Conservation (phyloP, 2,329 filamentous ascomycete species). For the Myriangium duriaei region DNA sequence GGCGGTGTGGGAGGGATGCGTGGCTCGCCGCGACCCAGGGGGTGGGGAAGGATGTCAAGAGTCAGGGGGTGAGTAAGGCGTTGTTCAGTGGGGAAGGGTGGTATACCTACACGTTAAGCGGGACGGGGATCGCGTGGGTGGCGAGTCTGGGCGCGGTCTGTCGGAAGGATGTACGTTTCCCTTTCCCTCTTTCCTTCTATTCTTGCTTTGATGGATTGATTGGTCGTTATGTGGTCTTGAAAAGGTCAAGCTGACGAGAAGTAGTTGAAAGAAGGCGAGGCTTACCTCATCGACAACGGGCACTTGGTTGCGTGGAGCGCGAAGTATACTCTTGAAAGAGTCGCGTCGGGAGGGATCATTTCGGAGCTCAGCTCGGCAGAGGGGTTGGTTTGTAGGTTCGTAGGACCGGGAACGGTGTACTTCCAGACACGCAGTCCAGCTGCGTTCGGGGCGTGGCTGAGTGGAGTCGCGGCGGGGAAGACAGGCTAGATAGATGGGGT, state of each 20-base stretch:
- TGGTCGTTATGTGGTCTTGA: too few species aligned
- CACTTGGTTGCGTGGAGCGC: constrained; percentile 96
- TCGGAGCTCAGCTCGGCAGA: constrained; percentile 72
- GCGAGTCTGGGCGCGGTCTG: constrained; percentile 93
- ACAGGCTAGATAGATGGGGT: too few species aligned
- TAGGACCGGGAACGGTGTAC: constrained; percentile 77
- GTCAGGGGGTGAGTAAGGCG: constrained; percentile 74
- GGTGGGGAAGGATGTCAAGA: constrained; percentile 77
- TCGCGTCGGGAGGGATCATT: constrained; percentile 84
- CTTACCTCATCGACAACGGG: constrained; percentile 62
- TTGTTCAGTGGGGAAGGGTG: constrained; percentile 90
- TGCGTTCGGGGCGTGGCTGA: constrained; percentile 43
- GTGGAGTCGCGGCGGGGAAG: constrained; percentile 2
- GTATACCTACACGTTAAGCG: constrained; percentile 78
- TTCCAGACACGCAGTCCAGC: constrained; percentile 82
- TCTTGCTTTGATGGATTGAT: too few species aligned
- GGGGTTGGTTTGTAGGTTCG: constrained; percentile 89
- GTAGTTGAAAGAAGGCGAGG: constrained; percentile 53
- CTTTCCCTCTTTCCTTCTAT: constrained; percentile 4
- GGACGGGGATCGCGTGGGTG: constrained; percentile 73
- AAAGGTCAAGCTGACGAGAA: constrained; percentile 5
- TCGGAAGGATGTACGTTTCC: constrained; percentile 65
- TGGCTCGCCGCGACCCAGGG: constrained; percentile 79
- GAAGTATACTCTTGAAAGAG: constrained; percentile 81
- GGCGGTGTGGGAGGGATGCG: constrained; percentile 77